Evolutionary conservation across 2,329 filamentous ascomycete species (phyloP).

Genomic region (Periconia digitata): DNA sequence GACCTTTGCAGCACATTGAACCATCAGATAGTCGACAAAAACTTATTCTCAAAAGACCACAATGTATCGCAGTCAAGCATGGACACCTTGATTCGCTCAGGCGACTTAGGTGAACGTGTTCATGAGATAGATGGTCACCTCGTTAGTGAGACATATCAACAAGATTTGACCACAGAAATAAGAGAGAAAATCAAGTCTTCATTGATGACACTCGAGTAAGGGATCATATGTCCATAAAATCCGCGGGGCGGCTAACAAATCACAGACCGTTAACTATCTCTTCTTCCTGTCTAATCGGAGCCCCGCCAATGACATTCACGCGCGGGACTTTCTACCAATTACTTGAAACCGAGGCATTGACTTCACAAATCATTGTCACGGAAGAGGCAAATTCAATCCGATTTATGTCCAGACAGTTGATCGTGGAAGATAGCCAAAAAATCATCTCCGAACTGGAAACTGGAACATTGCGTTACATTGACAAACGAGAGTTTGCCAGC

Average conservation of each 20-base stretch:
- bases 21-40: conserved; percentile 17
- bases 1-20: conserved; percentile 11
- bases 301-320: conserved; percentile 29
- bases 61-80: conserved; percentile 27
- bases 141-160: conserved; percentile 18
- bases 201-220: conserved; percentile 19
- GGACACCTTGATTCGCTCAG: conserved; percentile 16
- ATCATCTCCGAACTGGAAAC: conserved; percentile 17
- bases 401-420: conserved; percentile 25
- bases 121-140: conserved; percentile 20
- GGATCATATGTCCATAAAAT: neutral
- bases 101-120: conserved; percentile 11
- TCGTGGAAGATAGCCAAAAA: conserved; percentile 19
- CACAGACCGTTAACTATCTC: conserved; percentile 17
- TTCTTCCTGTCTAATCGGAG: conserved; percentile 19
- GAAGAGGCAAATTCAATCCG: conserved; percentile 13
- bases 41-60: conserved; percentile 19
- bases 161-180: conserved; percentile 9
- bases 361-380: conserved; percentile 17
- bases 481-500: conserved; percentile 18
- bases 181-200: conserved; percentile 11
- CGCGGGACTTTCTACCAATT: conserved; percentile 12
- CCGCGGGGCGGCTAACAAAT: conserved; percentile 2
- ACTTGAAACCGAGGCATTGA: conserved; percentile 9
- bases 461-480: conserved; percentile 22